These are phyloP conservation scores for Sporothrix globosa DNA, from an alignment of 2,329 filamentous ascomycete species.

Conservation along the genomic window DNA sequence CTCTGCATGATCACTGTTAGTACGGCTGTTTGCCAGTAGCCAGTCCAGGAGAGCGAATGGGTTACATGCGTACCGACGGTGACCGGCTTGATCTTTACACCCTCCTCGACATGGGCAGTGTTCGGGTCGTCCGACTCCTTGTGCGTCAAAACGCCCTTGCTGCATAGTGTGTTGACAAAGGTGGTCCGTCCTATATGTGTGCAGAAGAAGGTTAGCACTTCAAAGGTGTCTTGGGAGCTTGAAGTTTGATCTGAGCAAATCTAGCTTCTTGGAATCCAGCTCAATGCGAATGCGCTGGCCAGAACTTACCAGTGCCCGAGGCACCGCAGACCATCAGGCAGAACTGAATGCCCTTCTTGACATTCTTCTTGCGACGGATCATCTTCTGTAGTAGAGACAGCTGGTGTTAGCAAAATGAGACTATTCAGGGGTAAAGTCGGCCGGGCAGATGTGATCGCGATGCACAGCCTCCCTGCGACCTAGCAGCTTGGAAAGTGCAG, in stretches of 20 bases:
- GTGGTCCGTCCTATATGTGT: constrained; percentile 80
- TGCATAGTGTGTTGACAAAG: constrained; percentile 99
- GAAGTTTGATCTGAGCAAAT: neutral
- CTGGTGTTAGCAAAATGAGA: constrained; percentile 38
- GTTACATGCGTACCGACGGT: constrained; percentile 71
- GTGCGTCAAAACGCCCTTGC: constrained; percentile 85
- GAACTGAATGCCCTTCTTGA: constrained; percentile 99
- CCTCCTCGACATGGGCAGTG: constrained; percentile 90
- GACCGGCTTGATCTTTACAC: constrained; percentile 97
- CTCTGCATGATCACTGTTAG: constrained; percentile 57
- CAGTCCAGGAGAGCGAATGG: neutral
- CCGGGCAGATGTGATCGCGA: neutral
- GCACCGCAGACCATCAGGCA: constrained; percentile 99
- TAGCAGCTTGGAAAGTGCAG: neutral
- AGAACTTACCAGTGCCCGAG: constrained; percentile 85
- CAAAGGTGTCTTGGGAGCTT: neutral
- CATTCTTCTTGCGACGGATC: constrained; percentile 99
- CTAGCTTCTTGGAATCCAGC: constrained; percentile 26
- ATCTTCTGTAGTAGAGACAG: constrained; percentile 65
- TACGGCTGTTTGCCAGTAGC: constrained; percentile 37
- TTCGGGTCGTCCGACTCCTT: constrained; percentile 91
- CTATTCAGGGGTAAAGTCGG: constrained; percentile 18
- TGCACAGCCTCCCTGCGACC: neutral
- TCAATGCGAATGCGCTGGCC: constrained; percentile 14
- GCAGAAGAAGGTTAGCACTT: constrained; percentile 5